Evolutionary conservation across 1,139 yeast species (phyloP).

Genomic region (Taphrina pruni): DNA sequence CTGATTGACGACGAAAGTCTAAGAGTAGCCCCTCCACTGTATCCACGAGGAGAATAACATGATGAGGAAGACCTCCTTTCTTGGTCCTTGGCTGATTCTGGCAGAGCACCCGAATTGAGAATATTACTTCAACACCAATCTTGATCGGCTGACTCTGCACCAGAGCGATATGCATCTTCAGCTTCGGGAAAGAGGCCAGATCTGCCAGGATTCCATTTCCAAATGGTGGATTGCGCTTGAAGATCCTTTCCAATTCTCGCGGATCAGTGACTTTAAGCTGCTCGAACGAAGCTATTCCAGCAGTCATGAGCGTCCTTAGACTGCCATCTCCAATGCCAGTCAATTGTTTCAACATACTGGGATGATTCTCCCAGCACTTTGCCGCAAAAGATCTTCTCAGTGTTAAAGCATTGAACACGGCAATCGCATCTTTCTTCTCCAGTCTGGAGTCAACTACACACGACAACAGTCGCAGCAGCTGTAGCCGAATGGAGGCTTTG

Average conservation of each 20-base stretch:
- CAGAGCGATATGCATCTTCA: slow-evolving; percentile 43
- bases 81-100: slow-evolving; percentile 13
- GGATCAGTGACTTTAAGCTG: slow-evolving; percentile 51
- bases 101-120: not conserved
- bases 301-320: slow-evolving; percentile 54
- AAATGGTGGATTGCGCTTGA: slow-evolving; percentile 55
- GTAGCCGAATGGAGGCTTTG: slow-evolving; percentile 55
- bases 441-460: slow-evolving; percentile 58
- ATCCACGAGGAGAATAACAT: slow-evolving; percentile 21
- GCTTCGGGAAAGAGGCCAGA: slow-evolving; percentile 51
- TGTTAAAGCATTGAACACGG: slow-evolving; percentile 54
- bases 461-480: slow-evolving; percentile 54
- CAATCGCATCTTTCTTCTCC: slow-evolving; percentile 54
- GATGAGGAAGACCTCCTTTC: slow-evolving; percentile 16
- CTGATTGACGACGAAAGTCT: slow-evolving; percentile 38
- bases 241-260: slow-evolving; percentile 54
- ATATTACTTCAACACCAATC: slow-evolving; percentile 8
- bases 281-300: slow-evolving; percentile 51
- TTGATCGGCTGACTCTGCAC: slow-evolving; percentile 18
- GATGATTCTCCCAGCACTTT: slow-evolving; percentile 59
- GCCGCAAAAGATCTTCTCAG: slow-evolving; percentile 55
- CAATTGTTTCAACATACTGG: slow-evolving; percentile 57
- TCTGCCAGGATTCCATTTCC: slow-evolving; percentile 53
- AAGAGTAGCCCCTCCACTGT: slow-evolving; percentile 28
- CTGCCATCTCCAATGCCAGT: slow-evolving; percentile 56